Conservation (phyloP, 768 basidiomycete species). For the Tubosaeta sp. region DNA sequence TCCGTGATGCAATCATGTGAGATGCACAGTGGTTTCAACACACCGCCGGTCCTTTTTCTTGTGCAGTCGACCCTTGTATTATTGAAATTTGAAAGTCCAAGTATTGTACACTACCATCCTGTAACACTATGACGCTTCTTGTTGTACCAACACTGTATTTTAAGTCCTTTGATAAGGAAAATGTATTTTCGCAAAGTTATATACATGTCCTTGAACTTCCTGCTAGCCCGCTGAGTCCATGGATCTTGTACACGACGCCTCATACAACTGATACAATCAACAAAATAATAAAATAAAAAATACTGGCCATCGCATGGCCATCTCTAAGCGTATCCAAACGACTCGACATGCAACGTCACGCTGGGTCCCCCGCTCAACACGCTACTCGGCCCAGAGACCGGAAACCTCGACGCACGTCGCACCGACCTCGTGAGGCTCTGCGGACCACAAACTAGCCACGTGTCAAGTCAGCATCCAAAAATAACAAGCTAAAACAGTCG, state of each 20-base stretch:
- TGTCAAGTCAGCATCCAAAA: background rate
- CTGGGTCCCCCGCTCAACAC: constrained; percentile 35
- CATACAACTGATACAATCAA: no score
- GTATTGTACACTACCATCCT: background rate
- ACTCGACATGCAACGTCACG: constrained; percentile 35
- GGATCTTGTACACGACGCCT: no score
- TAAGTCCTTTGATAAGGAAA: no score
- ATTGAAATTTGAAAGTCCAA: background rate
- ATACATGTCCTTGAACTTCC: no score
- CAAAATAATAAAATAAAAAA: background rate
- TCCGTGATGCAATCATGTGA: background rate
- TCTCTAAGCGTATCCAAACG: constrained; percentile 38
- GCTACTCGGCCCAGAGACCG: constrained; percentile 25
- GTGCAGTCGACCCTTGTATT: no score
- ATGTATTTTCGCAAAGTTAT: no score
- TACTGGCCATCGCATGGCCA: background rate
- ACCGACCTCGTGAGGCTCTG: constrained; percentile 36
- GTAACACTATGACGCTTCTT: background rate
- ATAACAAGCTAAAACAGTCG: background rate
- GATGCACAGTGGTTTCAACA: background rate
- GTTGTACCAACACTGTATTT: background rate
- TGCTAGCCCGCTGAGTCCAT: no score
- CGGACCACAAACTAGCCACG: constrained; percentile 45
- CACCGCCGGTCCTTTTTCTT: background rate
- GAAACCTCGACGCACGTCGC: constrained; percentile 36